Percentiles rank a stretch among this genome's conserved stretches.
phyloP scores from a whole-genome alignment of 352 stramenopile species.

The Phytopythium oedochilum region DNA sequence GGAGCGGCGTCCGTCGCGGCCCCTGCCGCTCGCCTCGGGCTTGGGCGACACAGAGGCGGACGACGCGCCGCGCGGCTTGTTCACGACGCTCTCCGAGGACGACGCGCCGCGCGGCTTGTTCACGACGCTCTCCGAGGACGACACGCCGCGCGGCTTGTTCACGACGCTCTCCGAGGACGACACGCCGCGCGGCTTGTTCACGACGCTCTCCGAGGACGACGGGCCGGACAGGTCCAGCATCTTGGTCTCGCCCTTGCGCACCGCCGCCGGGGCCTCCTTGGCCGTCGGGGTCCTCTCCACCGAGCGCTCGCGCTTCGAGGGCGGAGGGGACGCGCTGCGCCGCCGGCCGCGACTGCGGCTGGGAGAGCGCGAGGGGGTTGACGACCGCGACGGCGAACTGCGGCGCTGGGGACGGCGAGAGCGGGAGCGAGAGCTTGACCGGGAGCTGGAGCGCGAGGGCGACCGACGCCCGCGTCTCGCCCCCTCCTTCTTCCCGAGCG shows the following conservation, averaged over 20 bases:
- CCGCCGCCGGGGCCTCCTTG: conserved; percentile 5
- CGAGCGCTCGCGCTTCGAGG: not conserved
- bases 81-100: too few relatives aligned
- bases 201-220: too few relatives aligned
- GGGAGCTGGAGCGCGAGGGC: conserved; percentile 7
- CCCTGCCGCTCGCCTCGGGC: conserved; percentile 2
- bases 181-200: too few relatives aligned
- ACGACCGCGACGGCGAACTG: not conserved
- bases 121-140: too few relatives aligned
- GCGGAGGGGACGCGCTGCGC: too few relatives aligned
- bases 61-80: not conserved
- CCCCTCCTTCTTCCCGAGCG: conserved; percentile 2
- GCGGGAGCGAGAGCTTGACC: conserved; percentile 15
- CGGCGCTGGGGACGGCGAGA: conserved; percentile 5
- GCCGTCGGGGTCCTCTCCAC: not conserved
- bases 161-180: too few relatives aligned
- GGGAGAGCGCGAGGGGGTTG: not conserved
- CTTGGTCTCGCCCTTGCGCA: conserved; percentile 26
- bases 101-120: too few relatives aligned
- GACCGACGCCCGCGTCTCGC: conserved; percentile 6
- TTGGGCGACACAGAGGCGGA: not conserved
- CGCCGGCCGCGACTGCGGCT: too few relatives aligned
- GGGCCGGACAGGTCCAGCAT: conserved; percentile 19
- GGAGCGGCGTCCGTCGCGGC: not conserved
- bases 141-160: too few relatives aligned